phyloP scores from a whole-genome alignment of 164 flowering plant genomes.

The Vitis labrusca region DNA sequence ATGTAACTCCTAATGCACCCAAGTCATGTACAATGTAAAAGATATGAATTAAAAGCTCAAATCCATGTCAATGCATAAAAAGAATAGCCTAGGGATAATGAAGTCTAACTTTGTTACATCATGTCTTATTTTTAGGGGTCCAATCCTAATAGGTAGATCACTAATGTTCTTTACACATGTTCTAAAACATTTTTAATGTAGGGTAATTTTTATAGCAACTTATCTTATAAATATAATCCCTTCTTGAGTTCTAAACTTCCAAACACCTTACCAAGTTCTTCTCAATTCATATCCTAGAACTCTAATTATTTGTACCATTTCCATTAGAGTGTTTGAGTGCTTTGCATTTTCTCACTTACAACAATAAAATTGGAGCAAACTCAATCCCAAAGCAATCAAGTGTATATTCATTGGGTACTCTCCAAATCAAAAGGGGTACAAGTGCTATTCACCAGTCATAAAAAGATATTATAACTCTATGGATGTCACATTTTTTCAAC shows the following conservation, averaged over 20 bases:
- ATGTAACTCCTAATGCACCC: too few species aligned
- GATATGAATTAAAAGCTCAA: too few species aligned
- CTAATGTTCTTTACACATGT: neutral
- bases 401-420: too few species aligned
- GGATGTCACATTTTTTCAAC: too few species aligned
- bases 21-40: too few species aligned
- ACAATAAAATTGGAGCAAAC: neutral
- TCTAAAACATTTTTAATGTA: neutral
- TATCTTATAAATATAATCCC: neutral
- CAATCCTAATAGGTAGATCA: neutral
- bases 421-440: too few species aligned
- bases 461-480: too few species aligned
- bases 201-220: neutral
- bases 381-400: neutral
- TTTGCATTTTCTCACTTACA: neutral
- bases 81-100: too few species aligned
- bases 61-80: too few species aligned
- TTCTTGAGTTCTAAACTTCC: neutral
- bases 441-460: too few species aligned
- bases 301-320: neutral
- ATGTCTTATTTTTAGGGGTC: too few species aligned
- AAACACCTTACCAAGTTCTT: neutral
- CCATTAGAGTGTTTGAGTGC: neutral
- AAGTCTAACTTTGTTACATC: too few species aligned
- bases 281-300: neutral